phyloP scores from a whole-genome alignment of 2,329 filamentous ascomycete species.

The Zasmidium cellare region DNA sequence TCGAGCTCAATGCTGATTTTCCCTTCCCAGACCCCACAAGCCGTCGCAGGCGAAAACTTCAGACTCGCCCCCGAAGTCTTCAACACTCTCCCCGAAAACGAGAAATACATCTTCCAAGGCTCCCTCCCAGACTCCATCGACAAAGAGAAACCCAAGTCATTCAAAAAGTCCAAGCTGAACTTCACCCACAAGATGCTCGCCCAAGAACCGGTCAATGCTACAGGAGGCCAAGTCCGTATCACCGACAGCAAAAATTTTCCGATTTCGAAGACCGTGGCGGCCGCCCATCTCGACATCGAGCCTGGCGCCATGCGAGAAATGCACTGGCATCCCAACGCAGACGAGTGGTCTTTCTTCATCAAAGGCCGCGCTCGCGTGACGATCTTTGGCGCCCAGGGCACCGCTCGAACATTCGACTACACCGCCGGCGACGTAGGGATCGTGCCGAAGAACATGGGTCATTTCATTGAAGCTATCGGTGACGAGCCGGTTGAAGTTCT shows the following conservation, averaged over 20 bases:
- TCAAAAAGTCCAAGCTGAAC: conserved; percentile 66
- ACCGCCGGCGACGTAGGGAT: conserved; percentile 73
- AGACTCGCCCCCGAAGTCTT: conserved; percentile 71
- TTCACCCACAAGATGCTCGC: conserved; percentile 73
- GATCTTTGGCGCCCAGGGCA: conserved; percentile 69
- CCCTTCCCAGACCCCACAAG: conserved; percentile 63
- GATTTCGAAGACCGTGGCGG: conserved; percentile 70
- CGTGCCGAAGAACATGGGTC: conserved; percentile 73
- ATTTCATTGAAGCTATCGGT: conserved; percentile 77
- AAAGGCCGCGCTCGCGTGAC: conserved; percentile 70
- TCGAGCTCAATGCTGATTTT: background rate
- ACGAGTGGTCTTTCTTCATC: conserved; percentile 82
- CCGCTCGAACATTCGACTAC: conserved; percentile 75
- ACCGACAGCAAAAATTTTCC: conserved; percentile 75
- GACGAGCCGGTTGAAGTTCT: conserved; percentile 75
- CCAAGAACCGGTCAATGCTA: conserved; percentile 65
- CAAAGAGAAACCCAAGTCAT: conserved; percentile 63
- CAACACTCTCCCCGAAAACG: conserved; percentile 61
- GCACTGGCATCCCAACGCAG: conserved; percentile 79
- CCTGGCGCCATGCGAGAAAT: conserved; percentile 75
- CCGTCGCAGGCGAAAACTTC: conserved; percentile 74
- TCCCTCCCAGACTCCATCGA: conserved; percentile 63
- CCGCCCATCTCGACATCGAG: conserved; percentile 69
- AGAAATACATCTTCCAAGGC: conserved; percentile 77
- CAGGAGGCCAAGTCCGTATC: conserved; percentile 71